phyloP scores from a whole-genome alignment of 2,329 filamentous ascomycete species.

The Colletotrichum costaricense region DNA sequence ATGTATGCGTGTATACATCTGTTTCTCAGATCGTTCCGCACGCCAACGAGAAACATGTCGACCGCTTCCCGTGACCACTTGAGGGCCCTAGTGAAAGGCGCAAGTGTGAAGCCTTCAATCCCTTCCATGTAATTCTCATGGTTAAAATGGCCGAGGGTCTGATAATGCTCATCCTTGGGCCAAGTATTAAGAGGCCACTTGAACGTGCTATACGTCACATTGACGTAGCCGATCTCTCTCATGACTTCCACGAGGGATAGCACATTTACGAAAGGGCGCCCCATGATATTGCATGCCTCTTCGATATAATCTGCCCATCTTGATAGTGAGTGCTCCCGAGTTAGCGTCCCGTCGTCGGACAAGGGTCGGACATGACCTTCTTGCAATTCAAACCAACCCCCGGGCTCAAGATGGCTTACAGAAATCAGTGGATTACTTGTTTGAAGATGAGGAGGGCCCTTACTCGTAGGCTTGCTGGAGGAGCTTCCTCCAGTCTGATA shows the following conservation, averaged over 20 bases:
- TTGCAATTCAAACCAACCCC: constrained; percentile 56
- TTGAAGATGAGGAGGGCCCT: no score
- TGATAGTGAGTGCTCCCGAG: constrained; percentile 38
- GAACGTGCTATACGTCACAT: constrained; percentile 58
- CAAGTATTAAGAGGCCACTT: constrained; percentile 64
- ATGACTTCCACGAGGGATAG: constrained; percentile 52
- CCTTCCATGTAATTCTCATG: constrained; percentile 37
- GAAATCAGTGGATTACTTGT: neutral
- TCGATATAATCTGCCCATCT: constrained; percentile 46
- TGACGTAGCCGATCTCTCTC: constrained; percentile 63
- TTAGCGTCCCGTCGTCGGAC: constrained; percentile 55
- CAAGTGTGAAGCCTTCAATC: constrained; percentile 44
- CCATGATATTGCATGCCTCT: constrained; percentile 43
- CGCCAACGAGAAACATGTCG: constrained; percentile 38
- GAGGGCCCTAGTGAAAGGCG: constrained; percentile 42
- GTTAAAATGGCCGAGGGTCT: constrained; percentile 52
- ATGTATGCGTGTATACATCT: constrained; percentile 42
- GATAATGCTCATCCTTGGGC: constrained; percentile 61
- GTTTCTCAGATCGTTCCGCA: constrained; percentile 42
- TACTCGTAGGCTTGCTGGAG: constrained; percentile 48
- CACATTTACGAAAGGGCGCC: constrained; percentile 53
- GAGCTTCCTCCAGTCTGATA: constrained; percentile 61
- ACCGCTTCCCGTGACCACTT: constrained; percentile 41
- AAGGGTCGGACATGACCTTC: constrained; percentile 52
- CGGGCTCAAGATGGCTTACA: constrained; percentile 47